These are phyloP conservation scores for Nitzschia sp. DNA, from an alignment of 108 stramenopile species.

Conservation along the genomic window DNA sequence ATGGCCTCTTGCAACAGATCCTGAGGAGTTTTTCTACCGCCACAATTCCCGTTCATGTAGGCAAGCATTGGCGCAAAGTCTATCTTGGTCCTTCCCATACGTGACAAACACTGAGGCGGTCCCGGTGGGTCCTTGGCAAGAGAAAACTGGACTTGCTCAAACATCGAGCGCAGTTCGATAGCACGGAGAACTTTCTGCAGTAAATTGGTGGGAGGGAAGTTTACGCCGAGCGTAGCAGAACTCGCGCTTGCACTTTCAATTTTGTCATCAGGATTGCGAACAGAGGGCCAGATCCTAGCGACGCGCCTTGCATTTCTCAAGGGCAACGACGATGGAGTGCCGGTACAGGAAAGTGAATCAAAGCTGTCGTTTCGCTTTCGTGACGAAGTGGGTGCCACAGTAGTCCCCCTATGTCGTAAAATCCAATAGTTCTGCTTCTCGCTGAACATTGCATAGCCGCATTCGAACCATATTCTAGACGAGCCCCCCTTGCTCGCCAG, in stretches of 20 bases:
- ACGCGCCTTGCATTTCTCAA: neutral
- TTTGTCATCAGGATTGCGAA: too few relatives aligned
- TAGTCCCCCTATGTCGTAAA: neutral
- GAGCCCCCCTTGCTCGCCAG: neutral
- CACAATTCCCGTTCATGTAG: too few relatives aligned
- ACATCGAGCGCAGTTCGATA: constrained; percentile 10
- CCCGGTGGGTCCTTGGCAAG: neutral
- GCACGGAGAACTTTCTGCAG: constrained; percentile 6
- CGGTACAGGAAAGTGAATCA: neutral
- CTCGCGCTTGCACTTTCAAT: neutral
- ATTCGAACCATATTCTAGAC: neutral
- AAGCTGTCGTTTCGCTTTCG: neutral
- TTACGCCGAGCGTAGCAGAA: neutral
- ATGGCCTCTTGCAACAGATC: too few relatives aligned
- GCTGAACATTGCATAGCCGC: constrained; percentile 5
- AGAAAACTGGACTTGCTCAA: constrained; percentile 3
- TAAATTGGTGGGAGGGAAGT: neutral
- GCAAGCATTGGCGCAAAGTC: neutral
- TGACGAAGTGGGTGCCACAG: neutral
- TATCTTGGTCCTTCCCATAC: neutral
- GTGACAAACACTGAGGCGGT: neutral
- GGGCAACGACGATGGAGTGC: neutral
- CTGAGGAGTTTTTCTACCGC: too few relatives aligned
- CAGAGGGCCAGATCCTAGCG: neutral
- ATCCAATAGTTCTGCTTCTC: neutral